Evolutionary conservation across 2,329 filamentous ascomycete genomes (phyloP), one percentile per base, ranked within the genome.

Genomic region (Sporothrix inflata): DNA sequence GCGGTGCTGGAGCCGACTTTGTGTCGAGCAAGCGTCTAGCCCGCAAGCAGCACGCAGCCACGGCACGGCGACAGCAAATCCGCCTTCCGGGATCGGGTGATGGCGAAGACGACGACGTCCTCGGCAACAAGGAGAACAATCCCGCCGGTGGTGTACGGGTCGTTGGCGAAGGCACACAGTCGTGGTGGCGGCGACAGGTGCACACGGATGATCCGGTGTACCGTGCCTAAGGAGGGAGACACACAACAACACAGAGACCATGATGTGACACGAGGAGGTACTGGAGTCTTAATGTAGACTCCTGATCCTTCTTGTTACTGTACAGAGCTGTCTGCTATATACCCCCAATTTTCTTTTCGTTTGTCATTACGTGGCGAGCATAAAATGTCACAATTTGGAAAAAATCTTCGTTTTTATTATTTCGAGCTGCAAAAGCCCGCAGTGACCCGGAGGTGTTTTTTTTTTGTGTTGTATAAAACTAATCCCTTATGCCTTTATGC

Each of bases 101-200:
- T 3, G 81, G 85, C 51, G 27, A 12, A 7, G 85, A 83, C 66
- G 81, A 85, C 49, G 85, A 86, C 79, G 71, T 19, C 9, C 47
- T 14, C 14, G 66, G 47, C 11, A 16, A 21, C 49, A 57, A 38
- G 38, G 45, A 34, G 55, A 42, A 24, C 30, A 3, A 24, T n/a
- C 60, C 63, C 11, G 42, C 60, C 80, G 80, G 14, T 76, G 79
- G 83, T 16, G 84, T 88, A 66, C 83, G 85, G 75, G 85, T 89
- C 77, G 83, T 86, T 3, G 86, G 85, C 73, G 85, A 84, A 21
- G 68, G 71, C 8, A 74, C 74, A 65, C 70, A 71, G 67, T 79
- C 81, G 69, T 86, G 88, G 79, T 89, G 87, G 87, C 86, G 88
- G 75, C 83, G 82, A 71, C 85, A 87, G 78, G 85, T 85, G 57